These are phyloP conservation scores for Urtica urens DNA, from an alignment of 306 rosid genomes.

Conservation along the genomic window DNA sequence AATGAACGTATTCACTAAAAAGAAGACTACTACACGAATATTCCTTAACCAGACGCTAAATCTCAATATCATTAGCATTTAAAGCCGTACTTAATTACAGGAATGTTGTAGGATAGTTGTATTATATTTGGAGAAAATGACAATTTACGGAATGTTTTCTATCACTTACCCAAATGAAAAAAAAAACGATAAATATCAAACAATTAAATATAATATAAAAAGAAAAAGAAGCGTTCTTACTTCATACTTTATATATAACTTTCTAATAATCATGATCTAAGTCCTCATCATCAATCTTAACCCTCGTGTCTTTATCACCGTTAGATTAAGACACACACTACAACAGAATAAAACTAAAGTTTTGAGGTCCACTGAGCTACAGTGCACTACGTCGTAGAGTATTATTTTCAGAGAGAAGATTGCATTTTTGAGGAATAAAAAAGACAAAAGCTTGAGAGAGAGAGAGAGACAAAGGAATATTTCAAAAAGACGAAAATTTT, in stretches of 20 bases:
- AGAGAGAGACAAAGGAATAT: slow-evolving; percentile 18
- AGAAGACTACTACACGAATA: neutral
- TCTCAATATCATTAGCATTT: slow-evolving; percentile 14
- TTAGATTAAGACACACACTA: neutral
- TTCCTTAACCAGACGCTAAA: slow-evolving; percentile 7
- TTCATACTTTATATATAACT: too few relatives aligned
- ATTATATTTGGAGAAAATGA: neutral
- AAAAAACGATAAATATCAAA: neutral
- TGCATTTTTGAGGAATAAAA: slow-evolving; percentile 2
- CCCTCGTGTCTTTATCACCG: neutral
- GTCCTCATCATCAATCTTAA: neutral
- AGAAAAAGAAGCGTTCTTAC: too few relatives aligned
- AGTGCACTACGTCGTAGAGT: slow-evolving; percentile 23
- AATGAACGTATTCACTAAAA: slow-evolving; percentile 3
- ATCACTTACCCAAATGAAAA: too few relatives aligned
- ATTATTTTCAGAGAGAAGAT: slow-evolving; percentile 18
- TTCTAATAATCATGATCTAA: too few relatives aligned
- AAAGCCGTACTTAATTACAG: slow-evolving; percentile 13
- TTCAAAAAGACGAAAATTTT: slow-evolving; percentile 20
- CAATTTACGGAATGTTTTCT: slow-evolving; percentile 8
- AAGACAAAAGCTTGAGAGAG: slow-evolving; percentile 1
- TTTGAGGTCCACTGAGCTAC: slow-evolving; percentile 14
- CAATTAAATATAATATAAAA: neutral
- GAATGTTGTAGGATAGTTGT: too few relatives aligned
- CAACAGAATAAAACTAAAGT: neutral